Base-by-base conservation (phyloP, 2,329 filamentous ascomycete species). In the Pseudopithomyces maydicus region DNA sequence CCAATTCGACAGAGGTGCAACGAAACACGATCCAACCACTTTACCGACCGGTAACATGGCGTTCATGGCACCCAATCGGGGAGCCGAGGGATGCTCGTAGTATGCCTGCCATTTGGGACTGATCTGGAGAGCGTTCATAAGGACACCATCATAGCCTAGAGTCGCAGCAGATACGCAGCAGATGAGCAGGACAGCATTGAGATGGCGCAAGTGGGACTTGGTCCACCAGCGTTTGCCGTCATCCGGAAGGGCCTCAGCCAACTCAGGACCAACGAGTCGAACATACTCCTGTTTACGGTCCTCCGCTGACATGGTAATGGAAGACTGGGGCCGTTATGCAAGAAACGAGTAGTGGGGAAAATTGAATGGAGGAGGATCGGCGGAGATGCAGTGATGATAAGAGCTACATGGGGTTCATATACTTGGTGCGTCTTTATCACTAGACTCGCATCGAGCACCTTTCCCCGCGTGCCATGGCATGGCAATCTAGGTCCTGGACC, bases 1-100 rank as follows among this genome's bases (percentile, higher is more conserved):
- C 12, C 62, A 66, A 56, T 76, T 76, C 22, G 70, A 62, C n/a
- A 72, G 51, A 74, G 1, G 72, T 67, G 23, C 67, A 69, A 1
- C 58, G 32, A 2, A 70, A 64, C 35, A 64, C 72, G 3, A 29
- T 29, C 61, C 66, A 14, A 76, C 53, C 14, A 43, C 22, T 12
- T 17, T 42, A n/a, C 29, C 22, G 7, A 50, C 29, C 14, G 23
- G 14, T 19, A 23, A 17, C 14, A 42, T 32, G 6, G 55, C 56
- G 12, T 63, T 50, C 33, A 50, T 50, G 29, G 38, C 36, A 10
- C 47, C 47, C 4, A 50, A 45, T 56, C 22, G 52, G 48, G 15
- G 48, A 36, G 12, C 65, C 55, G 20, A 63, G 59, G 33, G 62
- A 42, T 48, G 54, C 53, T 44, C 67, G 63, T 44, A 53, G 57